Evolutionary conservation across 257 asterid species (phyloP).

Genomic region (Paulownia fortunei): DNA sequence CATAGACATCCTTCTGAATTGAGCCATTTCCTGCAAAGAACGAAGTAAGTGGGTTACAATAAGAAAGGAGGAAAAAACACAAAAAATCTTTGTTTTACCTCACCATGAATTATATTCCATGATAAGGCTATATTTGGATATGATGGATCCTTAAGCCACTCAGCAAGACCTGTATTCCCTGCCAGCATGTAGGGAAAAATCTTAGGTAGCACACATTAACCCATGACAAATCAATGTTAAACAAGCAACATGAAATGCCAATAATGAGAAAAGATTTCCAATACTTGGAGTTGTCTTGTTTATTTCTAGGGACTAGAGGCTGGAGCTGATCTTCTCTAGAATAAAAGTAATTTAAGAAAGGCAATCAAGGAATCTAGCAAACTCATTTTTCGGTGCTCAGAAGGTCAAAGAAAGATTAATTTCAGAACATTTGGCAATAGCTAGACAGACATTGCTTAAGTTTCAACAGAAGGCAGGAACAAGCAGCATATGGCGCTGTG

Average conservation of each 20-base stretch:
- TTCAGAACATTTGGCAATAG: neutral
- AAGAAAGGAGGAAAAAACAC: neutral
- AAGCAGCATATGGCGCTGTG: neutral
- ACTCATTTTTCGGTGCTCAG: neutral
- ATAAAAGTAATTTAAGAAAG: neutral
- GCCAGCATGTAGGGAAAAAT: conserved; percentile 41
- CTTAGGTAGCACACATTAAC: conserved; percentile 7
- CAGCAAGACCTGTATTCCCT: conserved; percentile 63
- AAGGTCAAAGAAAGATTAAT: neutral
- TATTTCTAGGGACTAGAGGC: neutral
- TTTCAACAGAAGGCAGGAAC: neutral
- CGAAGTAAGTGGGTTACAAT: conserved; percentile 32
- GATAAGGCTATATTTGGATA: conserved; percentile 56
- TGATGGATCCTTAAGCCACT: conserved; percentile 85
- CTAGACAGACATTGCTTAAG: neutral
- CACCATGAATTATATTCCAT: conserved; percentile 76
- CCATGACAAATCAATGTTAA: conserved; percentile 13
- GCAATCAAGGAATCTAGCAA: neutral
- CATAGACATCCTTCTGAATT: conserved; percentile 48
- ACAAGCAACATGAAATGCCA: conserved; percentile 25
- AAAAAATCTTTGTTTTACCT: conserved; percentile 34
- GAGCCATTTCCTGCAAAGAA: conserved; percentile 69
- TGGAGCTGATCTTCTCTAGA: conserved; percentile 7
- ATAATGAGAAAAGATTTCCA: conserved; percentile 1
- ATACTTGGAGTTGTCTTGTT: neutral